Base-by-base conservation (phyloP, 768 basidiomycete genomes). In the Leccinum imitatum region DNA sequence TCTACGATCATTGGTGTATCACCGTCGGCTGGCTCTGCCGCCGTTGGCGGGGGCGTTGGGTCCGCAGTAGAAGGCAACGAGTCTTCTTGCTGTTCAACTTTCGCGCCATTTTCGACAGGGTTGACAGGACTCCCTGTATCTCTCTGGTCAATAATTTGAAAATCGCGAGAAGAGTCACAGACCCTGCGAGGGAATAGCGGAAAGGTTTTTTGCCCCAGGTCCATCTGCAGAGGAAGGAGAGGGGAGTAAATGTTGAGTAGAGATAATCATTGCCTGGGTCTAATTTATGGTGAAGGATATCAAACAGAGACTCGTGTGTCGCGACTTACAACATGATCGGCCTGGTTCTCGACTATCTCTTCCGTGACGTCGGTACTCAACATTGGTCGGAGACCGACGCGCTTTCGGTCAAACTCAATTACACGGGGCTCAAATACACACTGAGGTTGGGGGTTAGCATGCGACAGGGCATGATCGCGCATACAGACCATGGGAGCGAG, bases 371-470 rank as follows among this genome's bases (percentile, higher is more conserved):
- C 83, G 11, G 80, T 74, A 53, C 78, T 79, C 35, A 80, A 83
- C n/a, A 79, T 74, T 35, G 81, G 74, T 23, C 73, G 77, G 58
- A 82, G 69, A 11, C 82, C 81, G 17, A 78, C 73, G 25, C 83
- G 79, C 72, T 95, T 94, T 63, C 82, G 80, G 30, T 93, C 88
- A 67, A 95, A 97, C 62, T 97, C 90, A 59, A 99, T 87, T 41
- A 95, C 85, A 19, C 93, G 87, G 14, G 97, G 95, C 63, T 97
- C 94, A 64, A 98, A 98, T 33, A 98, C 78, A 67, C 90, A 90
- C 95, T 98, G 64, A 30, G 50, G 19, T 13, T 30, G 4, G 14
- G 41, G 39, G 50, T 59, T 56, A 62, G 54, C 46, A 46, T 1
- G 1, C 33, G 35, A 57, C 54, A 11, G 21, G 4, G 30, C 7